Evolutionary conservation across 179 eudicot species (phyloP), one percentile per base, ranked within the genome.

Genomic region (Silene coronaria): DNA sequence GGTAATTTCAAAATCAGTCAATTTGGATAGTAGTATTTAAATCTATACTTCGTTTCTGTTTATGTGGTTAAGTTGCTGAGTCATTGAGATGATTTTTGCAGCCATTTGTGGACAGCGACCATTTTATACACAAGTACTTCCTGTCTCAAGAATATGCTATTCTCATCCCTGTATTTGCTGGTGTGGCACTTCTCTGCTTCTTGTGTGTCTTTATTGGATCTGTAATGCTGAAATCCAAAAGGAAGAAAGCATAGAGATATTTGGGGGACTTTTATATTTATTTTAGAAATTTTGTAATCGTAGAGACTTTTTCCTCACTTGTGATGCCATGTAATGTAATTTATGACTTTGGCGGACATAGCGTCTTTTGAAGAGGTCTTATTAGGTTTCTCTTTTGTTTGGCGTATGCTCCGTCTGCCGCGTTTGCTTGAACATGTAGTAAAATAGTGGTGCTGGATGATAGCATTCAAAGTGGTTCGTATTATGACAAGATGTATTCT

Each of bases 101-200:
- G 97, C 98, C 98, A 66, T 90, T 93, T 81, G 97, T 93, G 68
- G 91, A 91, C 72, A 76, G 83, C 58, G 92, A 90, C 65, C 98
- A 93, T 86, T 90, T 93, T 53, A 87, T 91, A 75, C 98, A 93
- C 88, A 80, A 85, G 65, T 92, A 93, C 85, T 93, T 93, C 77
- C 87, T 92, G 26, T 86, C 96, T 46, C 97, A 87, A 83, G 92
- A 92, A 72, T 93, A 85, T 65, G 96, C 98, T 17, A 81, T 92
- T 79, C 87, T 92, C 72, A 82, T 93, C 14, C 97, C 98, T 22
- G 92, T 92, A 26, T 84, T 79, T 63, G 89, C 90, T 61, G 93
- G 90, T 51, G 93, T 90, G 74, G 65, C 82, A 9, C 91, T 92
- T 71, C 84, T 89, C 57, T 84, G 90, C 86, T 93, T 91, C 81